Conservation (phyloP, 345 rosid species). For the Streptanthus diversifolius region DNA sequence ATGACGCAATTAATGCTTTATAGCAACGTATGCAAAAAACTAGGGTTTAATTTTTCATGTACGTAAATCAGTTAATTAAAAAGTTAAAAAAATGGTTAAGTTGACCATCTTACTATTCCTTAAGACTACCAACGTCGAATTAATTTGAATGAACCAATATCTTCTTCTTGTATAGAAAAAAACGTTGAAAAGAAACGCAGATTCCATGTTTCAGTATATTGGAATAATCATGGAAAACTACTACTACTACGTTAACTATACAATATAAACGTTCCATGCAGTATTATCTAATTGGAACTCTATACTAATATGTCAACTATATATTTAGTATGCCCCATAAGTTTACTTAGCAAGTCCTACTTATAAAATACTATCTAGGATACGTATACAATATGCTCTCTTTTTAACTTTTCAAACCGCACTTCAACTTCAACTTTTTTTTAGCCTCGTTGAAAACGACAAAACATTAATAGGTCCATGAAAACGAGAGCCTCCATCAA, state of each 20-base stretch:
- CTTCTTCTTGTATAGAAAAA: background rate
- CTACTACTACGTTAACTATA: background rate
- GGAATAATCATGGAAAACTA: background rate
- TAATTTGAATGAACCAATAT: background rate
- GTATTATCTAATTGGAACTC: slow-evolving; percentile 1
- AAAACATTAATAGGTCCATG: slow-evolving; percentile 23
- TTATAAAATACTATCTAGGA: slow-evolving; percentile 2
- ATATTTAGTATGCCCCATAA: background rate
- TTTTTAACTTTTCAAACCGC: background rate
- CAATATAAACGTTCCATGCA: slow-evolving; percentile 10
- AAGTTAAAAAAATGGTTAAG: background rate
- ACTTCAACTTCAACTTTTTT: slow-evolving; percentile 24
- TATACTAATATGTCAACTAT: background rate
- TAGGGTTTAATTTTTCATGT: background rate
- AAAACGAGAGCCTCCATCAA: slow-evolving; percentile 13
- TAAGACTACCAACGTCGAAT: slow-evolving; percentile 3
- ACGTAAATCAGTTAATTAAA: background rate
- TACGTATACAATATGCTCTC: slow-evolving; percentile 27
- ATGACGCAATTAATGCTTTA: background rate
- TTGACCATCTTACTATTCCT: background rate
- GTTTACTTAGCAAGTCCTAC: background rate
- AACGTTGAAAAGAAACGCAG: background rate
- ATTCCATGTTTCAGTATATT: background rate
- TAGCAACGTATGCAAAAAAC: background rate
- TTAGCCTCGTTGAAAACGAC: slow-evolving; percentile 21